Evolutionary conservation across 306 rosid genomes (phyloP).

Genomic region (Sechiopsis laciniata): DNA sequence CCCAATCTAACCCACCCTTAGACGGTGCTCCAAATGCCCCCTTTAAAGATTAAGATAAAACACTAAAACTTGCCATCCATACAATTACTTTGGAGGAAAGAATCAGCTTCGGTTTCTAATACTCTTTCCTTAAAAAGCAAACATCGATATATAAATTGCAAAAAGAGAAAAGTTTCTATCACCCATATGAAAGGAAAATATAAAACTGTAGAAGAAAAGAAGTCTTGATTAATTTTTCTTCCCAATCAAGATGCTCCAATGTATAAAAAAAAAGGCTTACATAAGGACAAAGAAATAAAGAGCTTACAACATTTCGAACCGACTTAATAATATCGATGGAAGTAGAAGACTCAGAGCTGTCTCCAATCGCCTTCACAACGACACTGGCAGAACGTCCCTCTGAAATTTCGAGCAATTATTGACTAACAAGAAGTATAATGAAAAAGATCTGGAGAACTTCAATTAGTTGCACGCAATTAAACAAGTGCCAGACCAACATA

Average conservation of each 20-base stretch:
- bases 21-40: too few species aligned
- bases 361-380: conserved; percentile 62
- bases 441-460: background rate
- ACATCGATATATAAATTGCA: background rate
- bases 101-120: background rate
- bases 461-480: background rate
- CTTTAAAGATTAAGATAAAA: background rate
- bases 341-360: conserved; percentile 64
- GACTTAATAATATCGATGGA: conserved; percentile 59
- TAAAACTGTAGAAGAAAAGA: background rate
- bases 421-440: background rate
- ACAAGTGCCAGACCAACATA: background rate
- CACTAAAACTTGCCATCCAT: background rate
- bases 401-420: conserved; percentile 29
- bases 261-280: background rate
- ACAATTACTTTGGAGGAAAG: background rate
- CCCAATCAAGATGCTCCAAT: background rate
- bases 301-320: conserved; percentile 68
- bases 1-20: too few species aligned
- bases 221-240: background rate
- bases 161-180: background rate
- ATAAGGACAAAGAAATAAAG: conserved; percentile 21
- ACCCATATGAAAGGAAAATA: background rate
- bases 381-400: conserved; percentile 36
- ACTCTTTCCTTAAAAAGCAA: background rate